Evolutionary conservation across 75 land plant species (phyloP).

Genomic region (Cunninghamia lanceolata): DNA sequence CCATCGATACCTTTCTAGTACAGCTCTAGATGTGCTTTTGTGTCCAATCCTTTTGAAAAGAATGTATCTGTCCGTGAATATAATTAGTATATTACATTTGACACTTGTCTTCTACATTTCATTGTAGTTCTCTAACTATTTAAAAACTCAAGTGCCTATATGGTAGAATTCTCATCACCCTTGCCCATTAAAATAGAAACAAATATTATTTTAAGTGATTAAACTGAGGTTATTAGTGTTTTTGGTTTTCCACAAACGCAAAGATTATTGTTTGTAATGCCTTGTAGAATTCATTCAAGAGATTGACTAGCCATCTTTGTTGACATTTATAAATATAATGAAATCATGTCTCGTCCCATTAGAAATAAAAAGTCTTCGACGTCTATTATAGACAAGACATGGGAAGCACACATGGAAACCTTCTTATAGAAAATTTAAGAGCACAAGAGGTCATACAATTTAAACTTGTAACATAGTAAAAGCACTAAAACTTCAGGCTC

Average conservation of each 20-base stretch:
- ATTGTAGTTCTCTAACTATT: slow-evolving; percentile 75
- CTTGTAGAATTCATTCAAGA: background rate
- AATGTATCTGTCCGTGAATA: background rate
- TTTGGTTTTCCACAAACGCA: background rate
- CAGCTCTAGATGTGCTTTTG: slow-evolving; percentile 12
- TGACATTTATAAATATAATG: too few species aligned
- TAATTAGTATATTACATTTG: slow-evolving; percentile 21
- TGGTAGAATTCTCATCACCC: slow-evolving; percentile 66
- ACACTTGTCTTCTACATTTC: slow-evolving; percentile 69
- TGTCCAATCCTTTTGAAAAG: too few species aligned
- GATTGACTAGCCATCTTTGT: too few species aligned
- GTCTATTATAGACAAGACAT: too few species aligned
- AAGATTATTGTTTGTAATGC: background rate
- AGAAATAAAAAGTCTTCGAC: too few species aligned
- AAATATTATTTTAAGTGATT: background rate
- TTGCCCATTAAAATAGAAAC: slow-evolving; percentile 14
- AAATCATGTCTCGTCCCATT: too few species aligned
- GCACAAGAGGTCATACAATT: too few species aligned
- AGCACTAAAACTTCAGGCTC: too few species aligned
- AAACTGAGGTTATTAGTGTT: background rate
- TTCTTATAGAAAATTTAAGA: too few species aligned
- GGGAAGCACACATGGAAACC: too few species aligned
- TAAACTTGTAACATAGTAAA: too few species aligned
- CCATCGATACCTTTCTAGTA: slow-evolving; percentile 23
- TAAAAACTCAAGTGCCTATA: slow-evolving; percentile 46